Base-by-base conservation (phyloP, 345 rosid species). In the Bretschneidera sinensis region DNA sequence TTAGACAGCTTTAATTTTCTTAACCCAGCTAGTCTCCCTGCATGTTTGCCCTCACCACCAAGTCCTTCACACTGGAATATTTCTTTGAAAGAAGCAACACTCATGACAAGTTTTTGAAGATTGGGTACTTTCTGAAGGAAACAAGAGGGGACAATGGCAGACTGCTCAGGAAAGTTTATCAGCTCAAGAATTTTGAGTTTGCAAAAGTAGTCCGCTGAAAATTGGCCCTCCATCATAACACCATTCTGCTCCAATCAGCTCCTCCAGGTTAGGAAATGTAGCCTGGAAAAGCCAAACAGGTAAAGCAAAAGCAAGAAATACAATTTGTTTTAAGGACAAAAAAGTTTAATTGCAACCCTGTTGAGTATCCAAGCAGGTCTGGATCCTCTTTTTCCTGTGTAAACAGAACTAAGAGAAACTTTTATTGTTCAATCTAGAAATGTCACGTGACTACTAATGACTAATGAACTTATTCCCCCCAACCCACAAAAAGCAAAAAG, bases 51-150 rank as follows among this genome's bases (percentile, higher is more conserved):
- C 0, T 28, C 25, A 0, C 54, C 64, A 49, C 47, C 24, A 21
- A 34, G 31, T 21, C 25, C 54, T 48, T 28, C 56, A 17, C 17
- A 61, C 20, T 9, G 21, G 55, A 51, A 61, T 9, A 61, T 51
- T 33, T 61, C 65, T 48, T 50, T 17, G 31, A 61, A 33, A 43
- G 56, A 33, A 61, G 65, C 55, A 50, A 15, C 48, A 51, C 21
- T 50, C 19, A 61, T 45, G 18, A 4, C 21, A 21, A 61, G 33
- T 4, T 33, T 50, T 50, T 61, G 21, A 33, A 61, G 65, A 61
- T 50, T 61, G 11, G 48, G 33, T 33, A 61, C n/a, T 31, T 28
- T 19, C 5, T 5, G 56, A 61, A 50, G 20, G 49, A 61, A 61
- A 50, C 17, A 20, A 21, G 17, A 9, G 21, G 65, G 56, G 19